Conservation (phyloP, 306 rosid species). For the Mucuna pruriens region DNA sequence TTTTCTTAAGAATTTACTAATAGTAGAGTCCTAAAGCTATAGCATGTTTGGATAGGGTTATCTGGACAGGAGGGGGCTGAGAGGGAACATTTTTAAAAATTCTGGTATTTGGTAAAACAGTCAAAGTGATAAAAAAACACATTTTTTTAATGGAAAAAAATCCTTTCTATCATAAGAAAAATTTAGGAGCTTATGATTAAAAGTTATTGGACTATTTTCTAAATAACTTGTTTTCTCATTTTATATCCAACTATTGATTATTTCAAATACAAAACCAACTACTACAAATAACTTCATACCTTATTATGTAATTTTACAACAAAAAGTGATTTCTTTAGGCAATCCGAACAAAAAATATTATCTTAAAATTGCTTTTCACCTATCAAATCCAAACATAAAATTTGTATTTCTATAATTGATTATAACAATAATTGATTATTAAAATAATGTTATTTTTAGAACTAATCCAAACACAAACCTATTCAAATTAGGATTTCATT, state of each 20-base stretch:
- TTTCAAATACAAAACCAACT: neutral
- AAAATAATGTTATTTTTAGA: no score
- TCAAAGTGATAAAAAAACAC: neutral
- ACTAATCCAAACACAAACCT: neutral
- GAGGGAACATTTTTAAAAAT: neutral
- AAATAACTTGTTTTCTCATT: neutral
- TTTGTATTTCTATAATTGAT: neutral
- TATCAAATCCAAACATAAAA: neutral
- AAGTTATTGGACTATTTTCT: neutral
- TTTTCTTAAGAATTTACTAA: no score
- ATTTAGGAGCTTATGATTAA: neutral
- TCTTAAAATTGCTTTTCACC: neutral
- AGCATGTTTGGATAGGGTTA: neutral
- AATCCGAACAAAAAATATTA: no score
- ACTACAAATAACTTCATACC: neutral
- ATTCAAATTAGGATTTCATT: neutral
- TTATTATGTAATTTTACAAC: no score
- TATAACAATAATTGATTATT: no score
- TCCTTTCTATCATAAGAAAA: neutral
- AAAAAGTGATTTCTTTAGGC: neutral
- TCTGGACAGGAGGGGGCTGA: neutral
- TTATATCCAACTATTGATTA: neutral
- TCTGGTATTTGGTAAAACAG: neutral
- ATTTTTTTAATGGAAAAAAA: no score
- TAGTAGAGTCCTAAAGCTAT: neutral